Conservation (phyloP, 2,329 filamentous ascomycete species). For the Anisogramma anomala region DNA sequence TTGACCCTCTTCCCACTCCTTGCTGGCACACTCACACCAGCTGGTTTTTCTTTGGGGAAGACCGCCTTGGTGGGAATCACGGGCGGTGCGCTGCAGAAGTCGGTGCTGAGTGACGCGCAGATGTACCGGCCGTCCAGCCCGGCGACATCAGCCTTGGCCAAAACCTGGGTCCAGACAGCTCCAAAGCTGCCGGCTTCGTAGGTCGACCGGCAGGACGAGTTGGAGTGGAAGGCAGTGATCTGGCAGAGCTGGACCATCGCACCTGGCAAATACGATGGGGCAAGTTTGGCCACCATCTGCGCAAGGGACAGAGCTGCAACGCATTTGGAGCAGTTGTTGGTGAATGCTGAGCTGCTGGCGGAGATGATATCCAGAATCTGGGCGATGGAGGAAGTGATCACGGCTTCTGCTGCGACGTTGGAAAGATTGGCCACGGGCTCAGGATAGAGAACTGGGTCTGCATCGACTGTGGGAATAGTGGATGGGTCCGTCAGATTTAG, state of each 20-base stretch:
- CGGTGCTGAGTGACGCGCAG: constrained; percentile 36
- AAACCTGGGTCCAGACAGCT: constrained; percentile 45
- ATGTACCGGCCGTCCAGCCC: constrained; percentile 47
- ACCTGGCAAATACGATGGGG: constrained; percentile 35
- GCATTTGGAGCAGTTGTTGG: constrained; percentile 41
- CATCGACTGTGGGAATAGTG: constrained; percentile 34
- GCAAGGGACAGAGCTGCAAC: constrained; percentile 37
- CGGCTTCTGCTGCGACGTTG: constrained; percentile 24
- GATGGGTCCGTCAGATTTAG: constrained; percentile 42
- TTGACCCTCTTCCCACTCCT: constrained; percentile 43
- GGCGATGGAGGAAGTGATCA: constrained; percentile 31
- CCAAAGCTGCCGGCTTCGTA: constrained; percentile 38
- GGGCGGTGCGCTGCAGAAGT: constrained; percentile 35
- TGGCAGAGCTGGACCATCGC: constrained; percentile 41
- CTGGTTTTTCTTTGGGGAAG: constrained; percentile 45
- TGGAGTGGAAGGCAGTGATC: constrained; percentile 32
- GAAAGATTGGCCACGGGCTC: constrained; percentile 33
- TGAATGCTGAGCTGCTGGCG: constrained; percentile 23
- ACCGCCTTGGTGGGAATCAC: constrained; percentile 33
- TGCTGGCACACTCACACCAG: constrained; percentile 29
- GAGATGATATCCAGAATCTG: constrained; percentile 35
- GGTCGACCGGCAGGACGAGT: constrained; percentile 33
- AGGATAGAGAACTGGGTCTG: constrained; percentile 41
- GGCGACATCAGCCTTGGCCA: constrained; percentile 39
- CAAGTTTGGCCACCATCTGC: constrained; percentile 37